Percentiles rank a stretch among this genome's conserved stretches.
These are phyloP conservation scores for Phaeosphaeriaceae sp. DNA, from an alignment of 2,329 filamentous ascomycete genomes.

Conservation along the genomic window DNA sequence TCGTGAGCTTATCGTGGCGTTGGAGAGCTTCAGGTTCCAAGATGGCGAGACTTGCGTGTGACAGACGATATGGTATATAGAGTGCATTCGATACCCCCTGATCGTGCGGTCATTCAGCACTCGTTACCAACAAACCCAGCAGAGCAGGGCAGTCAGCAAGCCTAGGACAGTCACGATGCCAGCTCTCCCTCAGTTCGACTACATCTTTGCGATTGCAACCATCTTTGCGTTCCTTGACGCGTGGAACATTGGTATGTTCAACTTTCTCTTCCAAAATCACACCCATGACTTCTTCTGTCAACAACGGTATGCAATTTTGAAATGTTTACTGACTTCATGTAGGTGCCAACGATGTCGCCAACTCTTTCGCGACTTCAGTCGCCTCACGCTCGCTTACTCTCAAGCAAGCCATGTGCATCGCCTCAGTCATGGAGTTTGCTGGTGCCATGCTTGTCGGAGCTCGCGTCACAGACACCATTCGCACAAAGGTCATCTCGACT, in stretches of 20 bases:
- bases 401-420: conserved; percentile 56
- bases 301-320: no score
- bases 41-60: conserved; percentile 9
- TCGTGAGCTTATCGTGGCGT: conserved; percentile 11
- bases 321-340: conserved; percentile 1
- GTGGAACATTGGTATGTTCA: conserved; percentile 66
- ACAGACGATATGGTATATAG: conserved; percentile 21
- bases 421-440: conserved; percentile 55
- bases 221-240: conserved; percentile 73
- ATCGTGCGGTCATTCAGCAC: conserved; percentile 10
- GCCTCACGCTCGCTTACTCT: conserved; percentile 58
- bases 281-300: no score
- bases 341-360: conserved; percentile 62
- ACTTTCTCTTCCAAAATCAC: no score
- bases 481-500: conserved; percentile 57
- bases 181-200: conserved; percentile 64
- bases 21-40: conserved; percentile 2
- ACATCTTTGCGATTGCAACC: conserved; percentile 70
- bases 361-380: conserved; percentile 58
- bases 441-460: conserved; percentile 53
- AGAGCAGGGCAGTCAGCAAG: conserved; percentile 13
- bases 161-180: conserved; percentile 31
- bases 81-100: conserved; percentile 1
- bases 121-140: conserved; percentile 13
- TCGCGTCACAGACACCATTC: conserved; percentile 56